phyloP scores from a whole-genome alignment of 441 rosid genomes.

The Pelargonium australe region DNA sequence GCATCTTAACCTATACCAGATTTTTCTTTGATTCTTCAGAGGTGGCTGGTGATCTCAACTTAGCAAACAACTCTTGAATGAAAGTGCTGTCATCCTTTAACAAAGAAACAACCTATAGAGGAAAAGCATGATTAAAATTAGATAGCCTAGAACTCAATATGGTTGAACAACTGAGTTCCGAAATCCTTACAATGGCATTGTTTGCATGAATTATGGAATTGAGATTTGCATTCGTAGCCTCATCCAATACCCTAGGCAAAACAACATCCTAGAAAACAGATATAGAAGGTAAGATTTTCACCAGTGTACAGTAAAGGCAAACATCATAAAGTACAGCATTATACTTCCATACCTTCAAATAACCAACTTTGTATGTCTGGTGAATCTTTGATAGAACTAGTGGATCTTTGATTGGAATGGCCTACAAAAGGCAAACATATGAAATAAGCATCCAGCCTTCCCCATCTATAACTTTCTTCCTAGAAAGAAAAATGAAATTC shows the following conservation, averaged over 20 bases:
- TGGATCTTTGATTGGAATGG: slow-evolving; percentile 79
- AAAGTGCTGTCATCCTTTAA: slow-evolving; percentile 90
- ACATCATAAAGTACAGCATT: slow-evolving; percentile 9
- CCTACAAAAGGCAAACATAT: slow-evolving; percentile 40
- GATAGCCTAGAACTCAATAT: slow-evolving; percentile 1
- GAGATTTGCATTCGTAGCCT: slow-evolving; percentile 73
- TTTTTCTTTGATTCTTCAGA: slow-evolving; percentile 83
- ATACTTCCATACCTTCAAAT: slow-evolving; percentile 64
- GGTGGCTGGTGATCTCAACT: slow-evolving; percentile 62
- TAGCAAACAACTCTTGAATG: slow-evolving; percentile 88
- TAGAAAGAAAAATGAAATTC: slow-evolving; percentile 15
- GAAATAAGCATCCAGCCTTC: slow-evolving; percentile 8
- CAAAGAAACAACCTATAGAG: slow-evolving; percentile 75
- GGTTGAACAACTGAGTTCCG: slow-evolving; percentile 9
- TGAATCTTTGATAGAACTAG: slow-evolving; percentile 90
- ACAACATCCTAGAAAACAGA: slow-evolving; percentile 73
- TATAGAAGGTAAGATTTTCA: slow-evolving; percentile 27
- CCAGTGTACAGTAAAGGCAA: slow-evolving; percentile 10
- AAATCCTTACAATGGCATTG: slow-evolving; percentile 80
- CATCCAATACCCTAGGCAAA: slow-evolving; percentile 92
- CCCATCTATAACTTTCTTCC: neutral
- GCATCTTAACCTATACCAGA: slow-evolving; percentile 51
- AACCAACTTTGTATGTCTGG: slow-evolving; percentile 95
- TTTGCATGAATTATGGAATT: slow-evolving; percentile 88
- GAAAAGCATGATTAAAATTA: slow-evolving; percentile 15